Percentiles rank a stretch among this genome's conserved stretches.
Evolutionary conservation across 1,284 basidiomycete species (phyloP).

Genomic region (Mycosarcoma mackinlayi): DNA sequence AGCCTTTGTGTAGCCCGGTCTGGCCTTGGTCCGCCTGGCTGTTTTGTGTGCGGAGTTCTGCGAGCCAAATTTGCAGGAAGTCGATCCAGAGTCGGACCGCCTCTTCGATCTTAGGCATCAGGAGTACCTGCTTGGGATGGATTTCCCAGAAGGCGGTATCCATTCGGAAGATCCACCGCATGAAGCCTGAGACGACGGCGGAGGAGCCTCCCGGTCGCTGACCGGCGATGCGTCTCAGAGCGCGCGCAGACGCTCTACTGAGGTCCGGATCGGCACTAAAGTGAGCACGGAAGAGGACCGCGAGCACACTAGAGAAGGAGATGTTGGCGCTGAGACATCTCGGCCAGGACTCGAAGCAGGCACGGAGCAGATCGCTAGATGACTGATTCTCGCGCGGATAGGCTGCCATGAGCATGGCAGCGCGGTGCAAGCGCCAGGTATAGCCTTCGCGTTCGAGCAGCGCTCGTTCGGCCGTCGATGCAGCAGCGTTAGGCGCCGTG

Average conservation of each 20-base stretch:
- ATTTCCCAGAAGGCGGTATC: conserved; percentile 77
- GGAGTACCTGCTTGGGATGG: conserved; percentile 73
- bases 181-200: conserved; percentile 77
- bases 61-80: conserved; percentile 78
- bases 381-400: conserved; percentile 75
- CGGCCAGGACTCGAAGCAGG: conserved; percentile 87
- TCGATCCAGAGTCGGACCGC: conserved; percentile 81
- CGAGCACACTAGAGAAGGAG: conserved; percentile 76
- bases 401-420: conserved; percentile 74
- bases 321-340: conserved; percentile 74
- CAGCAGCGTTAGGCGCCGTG: conserved; percentile 22
- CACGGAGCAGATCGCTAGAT: conserved; percentile 79
- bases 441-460: conserved; percentile 67
- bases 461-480: conserved; percentile 38
- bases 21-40: conserved; percentile 44
- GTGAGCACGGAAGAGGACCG: conserved; percentile 83
- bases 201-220: conserved; percentile 71
- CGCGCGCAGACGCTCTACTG: conserved; percentile 77
- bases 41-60: conserved; percentile 68
- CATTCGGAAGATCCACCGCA: conserved; percentile 81
- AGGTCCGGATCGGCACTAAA: conserved; percentile 81
- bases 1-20: conserved; percentile 27
- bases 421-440: conserved; percentile 74
- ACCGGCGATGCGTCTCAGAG: conserved; percentile 80
- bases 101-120: conserved; percentile 75